Percentiles rank a stretch among this genome's conserved stretches.
These are phyloP conservation scores for Panicum hallii DNA, from an alignment of 202 grass and related monocot species.

Conservation along the genomic window DNA sequence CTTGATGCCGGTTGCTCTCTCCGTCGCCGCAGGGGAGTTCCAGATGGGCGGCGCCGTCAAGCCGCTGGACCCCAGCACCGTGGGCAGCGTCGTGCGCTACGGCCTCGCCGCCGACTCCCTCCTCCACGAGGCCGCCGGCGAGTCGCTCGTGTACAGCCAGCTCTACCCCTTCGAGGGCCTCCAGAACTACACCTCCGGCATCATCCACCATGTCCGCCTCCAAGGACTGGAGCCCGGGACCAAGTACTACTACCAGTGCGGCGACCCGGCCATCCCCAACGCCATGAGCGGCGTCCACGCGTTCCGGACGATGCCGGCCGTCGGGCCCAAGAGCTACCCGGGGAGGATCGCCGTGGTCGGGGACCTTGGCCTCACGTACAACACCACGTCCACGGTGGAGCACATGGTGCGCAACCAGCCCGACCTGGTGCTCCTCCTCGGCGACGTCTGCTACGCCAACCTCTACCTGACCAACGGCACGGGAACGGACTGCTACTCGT, in stretches of 20 bases:
- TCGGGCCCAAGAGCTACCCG: slow-evolving; percentile 68
- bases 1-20: no score
- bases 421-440: slow-evolving; percentile 76
- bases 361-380: slow-evolving; percentile 86
- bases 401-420: slow-evolving; percentile 78
- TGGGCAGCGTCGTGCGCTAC: slow-evolving; percentile 69
- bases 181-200: slow-evolving; percentile 87
- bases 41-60: slow-evolving; percentile 66
- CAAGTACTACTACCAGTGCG: slow-evolving; percentile 75
- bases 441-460: slow-evolving; percentile 88
- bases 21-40: slow-evolving; percentile 48
- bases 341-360: slow-evolving; percentile 75
- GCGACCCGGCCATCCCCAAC: slow-evolving; percentile 58
- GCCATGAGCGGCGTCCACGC: slow-evolving; percentile 62
- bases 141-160: slow-evolving; percentile 81
- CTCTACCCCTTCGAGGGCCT: slow-evolving; percentile 83
- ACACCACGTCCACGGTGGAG: slow-evolving; percentile 79
- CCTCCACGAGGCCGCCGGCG: slow-evolving; percentile 52
- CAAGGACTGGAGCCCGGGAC: slow-evolving; percentile 61
- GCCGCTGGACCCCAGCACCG: slow-evolving; percentile 52
- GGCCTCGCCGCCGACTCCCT: slow-evolving; percentile 53
- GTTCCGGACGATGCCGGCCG: slow-evolving; percentile 78
- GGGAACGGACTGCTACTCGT: slow-evolving; percentile 82
- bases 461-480: slow-evolving; percentile 88
- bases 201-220: slow-evolving; percentile 86